Evolutionary conservation across 257 asterid genomes (phyloP).

Genomic region (Solanum clarkiae): DNA sequence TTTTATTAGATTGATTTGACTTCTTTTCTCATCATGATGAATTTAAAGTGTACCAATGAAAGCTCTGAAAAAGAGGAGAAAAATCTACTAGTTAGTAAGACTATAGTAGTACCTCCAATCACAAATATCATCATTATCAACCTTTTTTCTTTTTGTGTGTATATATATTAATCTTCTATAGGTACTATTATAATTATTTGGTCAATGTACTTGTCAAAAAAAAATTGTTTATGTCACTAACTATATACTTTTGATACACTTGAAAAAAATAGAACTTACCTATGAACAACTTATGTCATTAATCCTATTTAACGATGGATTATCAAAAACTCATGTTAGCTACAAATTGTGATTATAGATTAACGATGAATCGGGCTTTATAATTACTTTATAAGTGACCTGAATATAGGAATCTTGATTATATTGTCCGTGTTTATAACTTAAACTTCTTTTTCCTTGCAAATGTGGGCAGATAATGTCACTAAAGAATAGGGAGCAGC

Average conservation of each 20-base stretch:
- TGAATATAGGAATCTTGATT: neutral
- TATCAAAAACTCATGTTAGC: neutral
- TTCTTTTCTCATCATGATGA: neutral
- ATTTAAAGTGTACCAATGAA: neutral
- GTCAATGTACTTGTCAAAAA: neutral
- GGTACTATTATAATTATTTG: neutral
- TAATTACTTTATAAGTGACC: neutral
- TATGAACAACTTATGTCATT: neutral
- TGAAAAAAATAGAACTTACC: neutral
- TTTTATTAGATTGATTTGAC: neutral
- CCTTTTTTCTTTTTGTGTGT: neutral
- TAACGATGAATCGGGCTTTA: neutral
- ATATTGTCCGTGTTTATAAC: neutral
- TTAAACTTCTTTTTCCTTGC: neutral
- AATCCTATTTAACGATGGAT: neutral
- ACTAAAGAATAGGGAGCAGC: slow-evolving; percentile 69
- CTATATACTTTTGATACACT: neutral
- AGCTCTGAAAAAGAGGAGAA: neutral
- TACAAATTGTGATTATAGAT: neutral
- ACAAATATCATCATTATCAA: neutral
- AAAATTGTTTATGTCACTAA: neutral
- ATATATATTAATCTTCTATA: no score
- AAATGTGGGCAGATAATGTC: slow-evolving; percentile 54
- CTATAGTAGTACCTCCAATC: neutral
- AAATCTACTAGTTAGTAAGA: neutral